Evolutionary conservation across 495 filamentous ascomycete species (phyloP).

Genomic region (Penicilliopsis zonata): DNA sequence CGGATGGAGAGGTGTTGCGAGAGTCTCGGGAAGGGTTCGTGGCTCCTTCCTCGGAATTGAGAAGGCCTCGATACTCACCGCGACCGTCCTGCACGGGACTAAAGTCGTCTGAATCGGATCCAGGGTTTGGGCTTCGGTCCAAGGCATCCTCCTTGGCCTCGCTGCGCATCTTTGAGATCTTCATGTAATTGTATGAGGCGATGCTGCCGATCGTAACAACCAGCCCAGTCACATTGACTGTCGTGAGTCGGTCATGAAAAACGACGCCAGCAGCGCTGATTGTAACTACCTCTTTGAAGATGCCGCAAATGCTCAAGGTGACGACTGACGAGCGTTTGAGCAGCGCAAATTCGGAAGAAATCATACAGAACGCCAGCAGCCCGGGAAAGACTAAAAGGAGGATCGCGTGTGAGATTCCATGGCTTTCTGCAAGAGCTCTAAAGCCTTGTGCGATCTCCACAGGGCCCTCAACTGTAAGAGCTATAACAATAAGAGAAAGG

Average conservation of each 20-base stretch:
- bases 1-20: not conserved
- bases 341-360: constrained; percentile 87
- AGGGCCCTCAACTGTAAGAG: constrained; percentile 78
- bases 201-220: constrained; percentile 84
- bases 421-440: constrained; percentile 43
- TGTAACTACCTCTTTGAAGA: constrained; percentile 98
- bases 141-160: constrained; percentile 37
- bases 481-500: constrained; percentile 62
- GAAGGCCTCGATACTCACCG: constrained; percentile 16
- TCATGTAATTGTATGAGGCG: constrained; percentile 86
- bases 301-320: constrained; percentile 90
- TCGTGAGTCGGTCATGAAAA: constrained; percentile 81
- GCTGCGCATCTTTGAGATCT: constrained; percentile 75
- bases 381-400: constrained; percentile 79
- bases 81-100: constrained; percentile 12
- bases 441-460: constrained; percentile 50
- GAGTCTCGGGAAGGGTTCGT: not conserved
- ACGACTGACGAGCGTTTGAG: constrained; percentile 93
- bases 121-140: constrained; percentile 17
- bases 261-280: constrained; percentile 80
- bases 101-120: constrained; percentile 21
- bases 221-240: constrained; percentile 78
- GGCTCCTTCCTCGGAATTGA: constrained; percentile 9
- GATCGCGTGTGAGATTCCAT: constrained; percentile 46
- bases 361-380: constrained; percentile 90